Conservation (phyloP, 169 alveolate species). For the Hammondia hammondi region DNA sequence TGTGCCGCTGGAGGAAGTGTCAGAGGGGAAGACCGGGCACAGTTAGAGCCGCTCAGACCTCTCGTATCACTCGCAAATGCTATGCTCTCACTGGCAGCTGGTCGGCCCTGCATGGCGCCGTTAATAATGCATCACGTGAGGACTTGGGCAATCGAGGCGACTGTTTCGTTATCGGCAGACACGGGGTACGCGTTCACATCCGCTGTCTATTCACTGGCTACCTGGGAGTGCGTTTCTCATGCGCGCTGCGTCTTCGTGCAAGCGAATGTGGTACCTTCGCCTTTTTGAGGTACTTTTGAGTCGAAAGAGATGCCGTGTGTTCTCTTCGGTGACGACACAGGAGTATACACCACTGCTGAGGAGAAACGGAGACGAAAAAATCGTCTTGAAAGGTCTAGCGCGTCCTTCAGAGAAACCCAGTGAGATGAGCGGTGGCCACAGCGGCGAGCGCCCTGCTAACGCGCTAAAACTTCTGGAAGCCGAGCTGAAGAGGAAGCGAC, state of each 20-base stretch:
- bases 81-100: too few species aligned
- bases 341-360: not conserved
- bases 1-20: not conserved
- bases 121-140: too few species aligned
- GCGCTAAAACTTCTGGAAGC: conserved; percentile 4
- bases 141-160: too few species aligned
- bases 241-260: not conserved
- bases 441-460: conserved; percentile 23
- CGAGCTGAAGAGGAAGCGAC: not conserved
- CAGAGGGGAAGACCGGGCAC: not conserved
- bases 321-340: not conserved
- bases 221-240: not conserved
- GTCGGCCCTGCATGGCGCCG: too few species aligned
- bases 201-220: not conserved
- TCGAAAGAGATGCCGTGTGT: not conserved
- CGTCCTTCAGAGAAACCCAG: not conserved
- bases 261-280: too few species aligned
- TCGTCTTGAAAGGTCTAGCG: not conserved
- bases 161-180: not conserved
- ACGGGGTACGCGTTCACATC: not conserved
- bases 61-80: too few species aligned
- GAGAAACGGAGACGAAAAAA: not conserved
- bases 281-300: too few species aligned
- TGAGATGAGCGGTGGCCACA: not conserved
- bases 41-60: too few species aligned